Conservation (phyloP, 2,329 filamentous ascomycete species). For the Aspergillus neotritici region DNA sequence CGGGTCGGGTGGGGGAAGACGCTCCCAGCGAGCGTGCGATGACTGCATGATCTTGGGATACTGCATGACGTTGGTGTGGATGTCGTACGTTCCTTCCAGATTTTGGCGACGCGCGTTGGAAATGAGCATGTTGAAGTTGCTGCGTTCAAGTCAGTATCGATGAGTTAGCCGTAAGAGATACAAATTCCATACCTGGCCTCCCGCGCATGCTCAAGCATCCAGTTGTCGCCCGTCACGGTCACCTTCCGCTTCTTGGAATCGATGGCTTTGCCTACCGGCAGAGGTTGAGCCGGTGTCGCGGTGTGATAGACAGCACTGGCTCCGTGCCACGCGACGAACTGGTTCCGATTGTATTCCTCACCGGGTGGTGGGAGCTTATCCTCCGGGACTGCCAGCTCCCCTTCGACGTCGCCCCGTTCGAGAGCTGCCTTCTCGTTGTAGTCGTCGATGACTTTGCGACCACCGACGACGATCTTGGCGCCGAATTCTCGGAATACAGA, state of each 20-base stretch:
- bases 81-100: slow-evolving; percentile 76
- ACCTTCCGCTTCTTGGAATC: slow-evolving; percentile 80
- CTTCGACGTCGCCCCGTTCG: slow-evolving; percentile 74
- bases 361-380: slow-evolving; percentile 70
- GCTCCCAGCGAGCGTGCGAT: slow-evolving; percentile 76
- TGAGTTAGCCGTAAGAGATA: not conserved
- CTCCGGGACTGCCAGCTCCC: slow-evolving; percentile 84
- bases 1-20: slow-evolving; percentile 49
- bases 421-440: slow-evolving; percentile 74
- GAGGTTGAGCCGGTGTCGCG: slow-evolving; percentile 67
- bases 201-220: slow-evolving; percentile 91
- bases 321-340: slow-evolving; percentile 97
- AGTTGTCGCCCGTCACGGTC: slow-evolving; percentile 87
- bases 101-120: slow-evolving; percentile 63
- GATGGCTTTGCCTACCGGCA: slow-evolving; percentile 64
- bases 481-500: slow-evolving; percentile 98
- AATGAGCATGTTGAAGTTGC: slow-evolving; percentile 76
- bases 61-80: slow-evolving; percentile 88
- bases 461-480: slow-evolving; percentile 86
- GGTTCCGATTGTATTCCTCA: slow-evolving; percentile 95
- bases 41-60: slow-evolving; percentile 86
- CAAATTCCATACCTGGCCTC: slow-evolving; percentile 67
- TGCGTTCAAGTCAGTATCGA: slow-evolving; percentile 35
- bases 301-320: slow-evolving; percentile 94
- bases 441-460: slow-evolving; percentile 79